Conservation (phyloP, 1,284 basidiomycete species). For the Ganoderma sinense region DNA sequence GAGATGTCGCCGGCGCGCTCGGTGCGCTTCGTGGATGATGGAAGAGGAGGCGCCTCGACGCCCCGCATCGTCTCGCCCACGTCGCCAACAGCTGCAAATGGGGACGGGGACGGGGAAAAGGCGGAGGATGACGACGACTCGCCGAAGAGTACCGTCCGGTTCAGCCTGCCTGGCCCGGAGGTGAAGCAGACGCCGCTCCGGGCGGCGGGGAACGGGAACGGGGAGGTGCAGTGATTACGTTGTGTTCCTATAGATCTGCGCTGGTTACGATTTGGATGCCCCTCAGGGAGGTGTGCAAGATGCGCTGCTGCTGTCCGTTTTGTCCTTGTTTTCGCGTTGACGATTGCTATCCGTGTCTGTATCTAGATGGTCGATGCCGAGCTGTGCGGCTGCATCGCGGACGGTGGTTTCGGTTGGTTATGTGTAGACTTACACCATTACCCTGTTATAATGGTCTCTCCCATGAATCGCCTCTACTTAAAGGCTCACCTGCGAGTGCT, state of each 20-base stretch:
- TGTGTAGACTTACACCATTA: slow-evolving; percentile 21
- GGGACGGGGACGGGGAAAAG: slow-evolving; percentile 8
- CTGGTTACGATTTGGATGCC: background rate
- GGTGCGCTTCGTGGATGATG: slow-evolving; percentile 54
- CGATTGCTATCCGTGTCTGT: slow-evolving; percentile 6
- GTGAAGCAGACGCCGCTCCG: background rate
- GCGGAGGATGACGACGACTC: slow-evolving; percentile 30
- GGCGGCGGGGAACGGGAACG: background rate
- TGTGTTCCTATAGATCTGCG: background rate
- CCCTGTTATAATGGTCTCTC: slow-evolving; percentile 20
- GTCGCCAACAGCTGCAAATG: slow-evolving; percentile 20
- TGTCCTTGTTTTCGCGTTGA: slow-evolving; percentile 14
- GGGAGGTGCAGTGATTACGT: background rate
- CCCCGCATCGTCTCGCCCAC: slow-evolving; percentile 35
- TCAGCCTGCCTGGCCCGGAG: slow-evolving; percentile 32
- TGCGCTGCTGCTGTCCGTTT: background rate
- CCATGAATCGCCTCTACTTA: slow-evolving; percentile 13
- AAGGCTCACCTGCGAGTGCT: slow-evolving; percentile 5
- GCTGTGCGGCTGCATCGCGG: slow-evolving; percentile 13
- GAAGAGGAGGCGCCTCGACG: slow-evolving; percentile 27
- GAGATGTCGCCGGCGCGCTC: slow-evolving; percentile 59
- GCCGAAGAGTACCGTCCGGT: slow-evolving; percentile 36
- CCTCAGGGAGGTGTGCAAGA: background rate
- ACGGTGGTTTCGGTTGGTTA: slow-evolving; percentile 5
- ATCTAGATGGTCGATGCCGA: slow-evolving; percentile 16